Evolutionary conservation across 257 asterid species (phyloP), one percentile per base, ranked within the genome.

Genomic region (Solanum phureja): DNA sequence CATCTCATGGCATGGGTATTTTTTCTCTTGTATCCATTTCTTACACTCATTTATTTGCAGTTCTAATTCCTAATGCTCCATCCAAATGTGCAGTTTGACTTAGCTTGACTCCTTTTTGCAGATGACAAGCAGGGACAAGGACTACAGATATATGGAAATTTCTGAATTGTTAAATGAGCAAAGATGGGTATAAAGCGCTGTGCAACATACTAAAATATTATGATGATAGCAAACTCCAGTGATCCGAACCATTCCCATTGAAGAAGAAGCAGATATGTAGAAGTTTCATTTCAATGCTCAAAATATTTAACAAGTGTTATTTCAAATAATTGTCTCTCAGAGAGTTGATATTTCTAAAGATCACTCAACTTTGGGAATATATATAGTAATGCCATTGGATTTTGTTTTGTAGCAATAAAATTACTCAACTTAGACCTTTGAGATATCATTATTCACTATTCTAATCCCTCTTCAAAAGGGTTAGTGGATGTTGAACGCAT

Each of bases 111-210:
- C 38, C 56, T 74, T 27, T 84, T 77, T 93, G 87, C 94, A 93
- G 99, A 97, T 97, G 99, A 95, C 95, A 2, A 97, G 99, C 79
- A 97, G 94, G 92, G 99, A 97, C 90, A 97, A 97, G 91, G 99
- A 97, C 88, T 97, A 91, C 85, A 92, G 99, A 94, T 97, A 97
- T 88, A 97, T 96, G 99, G 97, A 97, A 44, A 97, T 97, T 88
- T 96, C 98, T 72, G 98, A 96, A 91, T 97, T 97, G 92, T 94
- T 97, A 31, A 94, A 92, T 88, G 98, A 95, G 87, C 89, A n/a
- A n/a, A n/a, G n/a, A 33, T 97, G 44, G 96, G 95, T 93, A 97
- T 33, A 0, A 33, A 4, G 5, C 35, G 34, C 34, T 33, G 4
- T 33, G 34, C 34, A 33, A 33, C 34, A 33, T 33, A 33, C 34